These are phyloP conservation scores for Akanthomyces uredinophilus DNA, from an alignment of 2,329 filamentous ascomycete genomes.

Conservation along the genomic window DNA sequence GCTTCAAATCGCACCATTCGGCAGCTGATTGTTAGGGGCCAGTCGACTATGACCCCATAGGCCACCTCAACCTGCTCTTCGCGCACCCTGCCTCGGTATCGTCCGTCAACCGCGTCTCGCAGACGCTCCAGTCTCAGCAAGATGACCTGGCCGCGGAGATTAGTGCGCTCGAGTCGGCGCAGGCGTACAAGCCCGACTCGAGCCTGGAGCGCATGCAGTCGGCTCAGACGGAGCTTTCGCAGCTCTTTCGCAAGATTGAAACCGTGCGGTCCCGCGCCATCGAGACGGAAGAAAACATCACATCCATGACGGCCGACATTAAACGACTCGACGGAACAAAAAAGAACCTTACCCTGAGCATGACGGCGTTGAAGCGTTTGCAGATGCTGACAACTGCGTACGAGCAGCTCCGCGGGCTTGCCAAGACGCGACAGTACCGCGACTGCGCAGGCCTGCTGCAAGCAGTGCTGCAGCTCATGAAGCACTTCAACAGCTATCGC, in stretches of 20 bases:
- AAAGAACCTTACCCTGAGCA: slow-evolving; percentile 90
- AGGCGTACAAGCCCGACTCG: slow-evolving; percentile 80
- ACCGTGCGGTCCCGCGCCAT: slow-evolving; percentile 83
- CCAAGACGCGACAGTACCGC: slow-evolving; percentile 82
- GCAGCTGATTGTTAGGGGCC: slow-evolving; percentile 10
- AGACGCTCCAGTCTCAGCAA: slow-evolving; percentile 68
- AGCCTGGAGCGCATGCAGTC: slow-evolving; percentile 88
- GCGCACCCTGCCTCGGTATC: slow-evolving; percentile 79
- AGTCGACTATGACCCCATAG: slow-evolving; percentile 84
- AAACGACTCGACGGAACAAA: slow-evolving; percentile 96
- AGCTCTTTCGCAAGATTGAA: slow-evolving; percentile 92
- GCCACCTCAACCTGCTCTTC: slow-evolving; percentile 91
- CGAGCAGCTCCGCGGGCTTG: slow-evolving; percentile 81
- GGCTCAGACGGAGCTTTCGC: slow-evolving; percentile 82
- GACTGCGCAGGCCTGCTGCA: slow-evolving; percentile 92
- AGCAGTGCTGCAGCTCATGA: slow-evolving; percentile 95
- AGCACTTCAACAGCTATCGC: slow-evolving; percentile 95
- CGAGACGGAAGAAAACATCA: slow-evolving; percentile 92
- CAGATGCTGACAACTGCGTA: slow-evolving; percentile 99
- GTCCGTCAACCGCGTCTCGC: slow-evolving; percentile 69
- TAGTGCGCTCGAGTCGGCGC: slow-evolving; percentile 63
- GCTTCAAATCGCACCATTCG: not conserved
- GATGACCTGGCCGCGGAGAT: slow-evolving; percentile 80
- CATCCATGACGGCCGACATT: slow-evolving; percentile 98
- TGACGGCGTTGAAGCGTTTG: slow-evolving; percentile 93